Percentiles rank a stretch among this genome's conserved stretches.
Evolutionary conservation across 768 basidiomycete genomes (phyloP).

Genomic region (Rhodotorula kratochvilovae): DNA sequence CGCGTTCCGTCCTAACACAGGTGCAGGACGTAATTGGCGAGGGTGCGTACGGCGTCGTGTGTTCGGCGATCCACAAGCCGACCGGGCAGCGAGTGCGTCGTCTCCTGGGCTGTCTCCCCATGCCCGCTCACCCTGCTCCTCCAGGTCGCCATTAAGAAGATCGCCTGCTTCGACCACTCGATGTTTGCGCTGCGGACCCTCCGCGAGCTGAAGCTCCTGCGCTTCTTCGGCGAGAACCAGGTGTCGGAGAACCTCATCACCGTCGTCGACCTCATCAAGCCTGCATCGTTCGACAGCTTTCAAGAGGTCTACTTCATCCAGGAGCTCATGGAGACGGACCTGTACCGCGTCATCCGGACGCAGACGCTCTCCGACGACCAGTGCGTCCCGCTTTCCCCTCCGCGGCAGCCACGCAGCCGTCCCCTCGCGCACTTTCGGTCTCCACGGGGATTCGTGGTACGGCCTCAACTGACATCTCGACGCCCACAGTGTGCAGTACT

Average conservation of each 20-base stretch:
- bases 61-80: slow-evolving; percentile 69
- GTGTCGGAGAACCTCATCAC: slow-evolving; percentile 65
- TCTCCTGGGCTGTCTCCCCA: too few relatives aligned
- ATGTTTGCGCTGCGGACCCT: slow-evolving; percentile 79
- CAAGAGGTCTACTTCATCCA: slow-evolving; percentile 58
- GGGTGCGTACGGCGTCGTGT: slow-evolving; percentile 87
- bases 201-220: slow-evolving; percentile 85
- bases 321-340: slow-evolving; percentile 76
- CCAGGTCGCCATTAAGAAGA: slow-evolving; percentile 81
- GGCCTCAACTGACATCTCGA: not conserved
- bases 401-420: too few relatives aligned
- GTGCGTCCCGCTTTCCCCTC: slow-evolving; percentile 13
- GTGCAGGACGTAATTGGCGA: slow-evolving; percentile 57
- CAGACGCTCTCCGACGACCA: slow-evolving; percentile 93
- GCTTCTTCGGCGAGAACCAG: slow-evolving; percentile 55
- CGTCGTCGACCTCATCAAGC: slow-evolving; percentile 87
- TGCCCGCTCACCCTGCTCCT: too few relatives aligned
- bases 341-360: slow-evolving; percentile 92
- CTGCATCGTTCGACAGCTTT: slow-evolving; percentile 68
- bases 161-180: slow-evolving; percentile 88
- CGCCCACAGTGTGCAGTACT: slow-evolving; percentile 62
- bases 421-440: too few relatives aligned
- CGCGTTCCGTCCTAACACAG: too few relatives aligned
- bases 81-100: slow-evolving; percentile 62
- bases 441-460: too few relatives aligned